These are phyloP conservation scores for Baudoinia panamericana DNA, from an alignment of 495 filamentous ascomycete genomes.

Conservation along the genomic window DNA sequence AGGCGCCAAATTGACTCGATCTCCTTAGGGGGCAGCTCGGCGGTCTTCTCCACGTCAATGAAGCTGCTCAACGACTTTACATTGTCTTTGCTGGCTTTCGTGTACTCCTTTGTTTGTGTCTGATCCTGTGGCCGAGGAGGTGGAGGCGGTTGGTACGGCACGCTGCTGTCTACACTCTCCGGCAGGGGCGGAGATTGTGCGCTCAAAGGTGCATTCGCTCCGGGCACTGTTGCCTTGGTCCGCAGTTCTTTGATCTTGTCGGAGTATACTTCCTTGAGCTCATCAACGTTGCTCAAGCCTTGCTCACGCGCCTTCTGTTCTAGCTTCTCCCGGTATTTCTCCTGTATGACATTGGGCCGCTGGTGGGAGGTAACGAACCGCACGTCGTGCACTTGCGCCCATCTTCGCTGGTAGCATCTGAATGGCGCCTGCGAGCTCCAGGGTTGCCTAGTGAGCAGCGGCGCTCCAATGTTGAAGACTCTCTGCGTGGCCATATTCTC, in stretches of 20 bases:
- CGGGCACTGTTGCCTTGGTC: constrained; percentile 45
- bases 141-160: constrained; percentile 23
- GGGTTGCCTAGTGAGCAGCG: constrained; percentile 23
- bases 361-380: constrained; percentile 67
- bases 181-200: constrained; percentile 16
- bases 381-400: constrained; percentile 85
- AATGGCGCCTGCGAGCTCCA: constrained; percentile 19
- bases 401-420: constrained; percentile 50
- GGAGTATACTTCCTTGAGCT: constrained; percentile 68
- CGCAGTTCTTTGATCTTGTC: constrained; percentile 62
- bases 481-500: constrained; percentile 1
- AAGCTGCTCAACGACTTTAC: constrained; percentile 73
- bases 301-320: constrained; percentile 71
- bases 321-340: constrained; percentile 81
- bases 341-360: constrained; percentile 49
- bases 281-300: constrained; percentile 57
- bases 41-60: constrained; percentile 68
- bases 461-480: constrained; percentile 8
- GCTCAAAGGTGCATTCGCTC: constrained; percentile 37
- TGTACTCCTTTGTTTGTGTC: not conserved
- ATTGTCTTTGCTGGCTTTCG: constrained; percentile 32
- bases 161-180: constrained; percentile 1
- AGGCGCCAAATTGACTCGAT: constrained; percentile 83
- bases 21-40: constrained; percentile 59
- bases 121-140: constrained; percentile 15